A percentile compares a stretch with the other conserved stretches of the same genome.
Conservation (phyloP, 352 stramenopile genomes). For the Phytophthora macrochlamydospora region DNA sequence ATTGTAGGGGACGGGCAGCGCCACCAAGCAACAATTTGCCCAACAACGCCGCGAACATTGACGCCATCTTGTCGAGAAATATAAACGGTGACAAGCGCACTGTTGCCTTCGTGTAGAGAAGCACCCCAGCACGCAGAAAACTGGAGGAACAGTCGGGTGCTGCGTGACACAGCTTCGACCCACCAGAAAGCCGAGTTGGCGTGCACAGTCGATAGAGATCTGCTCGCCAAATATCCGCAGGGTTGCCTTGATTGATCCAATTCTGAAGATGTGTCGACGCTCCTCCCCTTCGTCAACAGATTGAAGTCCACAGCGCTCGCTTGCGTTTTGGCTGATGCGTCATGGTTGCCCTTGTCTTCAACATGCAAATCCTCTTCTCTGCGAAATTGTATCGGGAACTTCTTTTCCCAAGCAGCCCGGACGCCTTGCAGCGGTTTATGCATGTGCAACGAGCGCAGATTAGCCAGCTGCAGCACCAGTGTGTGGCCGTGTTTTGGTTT, state of each 20-base stretch:
- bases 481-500: conserved; percentile 14
- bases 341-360: conserved; percentile 9
- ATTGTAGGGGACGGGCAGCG: neutral
- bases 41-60: neutral
- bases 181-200: no score
- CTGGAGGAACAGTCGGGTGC: no score
- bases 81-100: neutral
- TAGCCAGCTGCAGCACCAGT: conserved; percentile 11
- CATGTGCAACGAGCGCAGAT: conserved; percentile 1
- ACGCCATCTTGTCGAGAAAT: neutral
- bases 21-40: neutral
- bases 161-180: no score
- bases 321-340: conserved; percentile 15
- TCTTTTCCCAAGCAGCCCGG: conserved; percentile 5
- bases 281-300: conserved; percentile 13
- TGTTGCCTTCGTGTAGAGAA: neutral
- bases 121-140: neutral
- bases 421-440: conserved; percentile 9
- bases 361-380: conserved; percentile 20
- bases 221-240: no score
- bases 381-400: conserved; percentile 3
- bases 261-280: conserved; percentile 5
- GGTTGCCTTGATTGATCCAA: conserved; percentile 1
- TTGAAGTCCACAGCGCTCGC: conserved; percentile 2
- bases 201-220: no score